Base-by-base conservation (phyloP, 106 monocot genomes). In the Dioscorea alata region DNA sequence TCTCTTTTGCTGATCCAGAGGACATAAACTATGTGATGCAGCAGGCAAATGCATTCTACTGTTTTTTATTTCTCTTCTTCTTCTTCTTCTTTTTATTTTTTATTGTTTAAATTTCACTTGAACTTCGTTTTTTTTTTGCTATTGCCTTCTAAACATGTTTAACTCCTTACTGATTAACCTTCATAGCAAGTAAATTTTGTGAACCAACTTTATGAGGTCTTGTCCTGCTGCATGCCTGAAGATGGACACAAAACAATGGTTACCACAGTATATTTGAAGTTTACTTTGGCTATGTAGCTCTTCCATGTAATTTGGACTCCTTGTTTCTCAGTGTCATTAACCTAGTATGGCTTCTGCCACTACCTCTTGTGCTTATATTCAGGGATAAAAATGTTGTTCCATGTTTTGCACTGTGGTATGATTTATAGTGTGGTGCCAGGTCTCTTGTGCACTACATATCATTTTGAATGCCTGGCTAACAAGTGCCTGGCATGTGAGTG, bases 141-240 rank as follows among this genome's bases (percentile, higher is more conserved):
- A 3, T 28, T 28, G 28, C 28, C 28, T 28, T 28, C 28, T 28
- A 28, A 1, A 28, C 28, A 3, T 7, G 23, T 33, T 63, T 20
- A 28, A 72, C 52, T 50, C 0, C 6, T 20, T n/a, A 48, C 31
- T 31, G 8, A 35, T 13, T 33, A 19, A 34, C 21, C 67, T 25
- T 56, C 56, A 9, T 22, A 20, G 63, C 84, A 94, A 86, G 82
- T 90, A 69, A 72, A 21, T 64, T 82, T 90, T 78, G 75, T 65
- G 13, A 80, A 87, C 53, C 89, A 90, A 64, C 75, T 94, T 48
- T 90, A 85, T 74, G 75, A 32, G 58, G 80, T 75, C 71, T 71
- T 80, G n/a, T 64, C n/a, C 28, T 49, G 63, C 15, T n/a, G n/a
- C n/a, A 67, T 77, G 59, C 48, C 65, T 69, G 69, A 68, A 70